These are phyloP conservation scores for Paecilomyces niveus DNA, from an alignment of 2,329 filamentous ascomycete species.

Conservation along the genomic window DNA sequence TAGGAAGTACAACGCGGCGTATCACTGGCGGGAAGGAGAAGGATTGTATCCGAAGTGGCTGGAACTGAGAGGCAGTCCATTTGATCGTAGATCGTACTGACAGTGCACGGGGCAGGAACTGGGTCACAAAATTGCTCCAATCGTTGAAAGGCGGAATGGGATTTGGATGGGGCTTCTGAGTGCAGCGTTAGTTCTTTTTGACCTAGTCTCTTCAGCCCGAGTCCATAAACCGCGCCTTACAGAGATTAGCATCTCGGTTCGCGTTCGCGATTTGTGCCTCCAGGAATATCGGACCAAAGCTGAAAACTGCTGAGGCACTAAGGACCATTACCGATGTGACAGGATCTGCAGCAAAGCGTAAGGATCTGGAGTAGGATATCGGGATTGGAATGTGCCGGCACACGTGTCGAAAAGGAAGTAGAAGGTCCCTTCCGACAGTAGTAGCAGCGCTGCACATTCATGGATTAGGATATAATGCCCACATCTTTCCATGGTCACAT, in stretches of 20 bases:
- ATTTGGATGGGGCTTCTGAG: background rate
- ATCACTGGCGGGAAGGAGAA: background rate
- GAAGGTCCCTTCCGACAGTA: background rate
- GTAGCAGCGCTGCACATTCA: background rate
- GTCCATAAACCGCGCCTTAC: background rate
- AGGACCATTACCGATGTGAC: background rate
- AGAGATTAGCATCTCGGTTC: background rate
- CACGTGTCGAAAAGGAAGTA: background rate
- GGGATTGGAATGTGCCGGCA: background rate
- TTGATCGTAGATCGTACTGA: background rate
- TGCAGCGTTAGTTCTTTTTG: background rate
- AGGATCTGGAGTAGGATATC: background rate
- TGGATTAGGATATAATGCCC: background rate
- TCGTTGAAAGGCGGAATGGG: background rate
- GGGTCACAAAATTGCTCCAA: background rate
- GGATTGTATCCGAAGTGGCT: background rate
- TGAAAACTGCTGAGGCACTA: background rate
- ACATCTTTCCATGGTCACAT: background rate
- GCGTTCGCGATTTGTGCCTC: background rate
- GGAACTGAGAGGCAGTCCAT: background rate
- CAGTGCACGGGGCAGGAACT: background rate
- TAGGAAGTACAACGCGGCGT: background rate
- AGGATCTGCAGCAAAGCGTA: background rate
- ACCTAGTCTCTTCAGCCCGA: background rate
- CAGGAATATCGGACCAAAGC: background rate